Conservation (phyloP, 2,329 filamentous ascomycete species). For the Fusarium sp. region DNA sequence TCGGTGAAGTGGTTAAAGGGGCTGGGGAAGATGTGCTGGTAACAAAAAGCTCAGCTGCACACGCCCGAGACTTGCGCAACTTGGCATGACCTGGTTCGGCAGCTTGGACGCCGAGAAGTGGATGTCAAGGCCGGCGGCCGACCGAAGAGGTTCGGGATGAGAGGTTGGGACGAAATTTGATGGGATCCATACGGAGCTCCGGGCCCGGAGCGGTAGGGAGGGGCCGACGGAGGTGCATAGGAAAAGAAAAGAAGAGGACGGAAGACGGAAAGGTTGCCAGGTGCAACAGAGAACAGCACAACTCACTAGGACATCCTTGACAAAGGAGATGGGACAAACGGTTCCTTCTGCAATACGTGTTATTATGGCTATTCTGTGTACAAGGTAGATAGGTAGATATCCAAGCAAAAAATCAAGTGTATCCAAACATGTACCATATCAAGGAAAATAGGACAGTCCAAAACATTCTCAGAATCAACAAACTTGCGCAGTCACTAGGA, state of each 20-base stretch:
- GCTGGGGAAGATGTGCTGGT: slow-evolving; percentile 24
- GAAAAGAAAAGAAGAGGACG: slow-evolving; percentile 31
- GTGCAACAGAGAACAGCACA: slow-evolving; percentile 31
- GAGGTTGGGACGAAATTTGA: slow-evolving; percentile 33
- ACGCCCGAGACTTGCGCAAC: slow-evolving; percentile 33
- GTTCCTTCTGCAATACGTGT: slow-evolving; percentile 72
- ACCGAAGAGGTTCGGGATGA: slow-evolving; percentile 32
- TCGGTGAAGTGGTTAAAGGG: slow-evolving; percentile 41
- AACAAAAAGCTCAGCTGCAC: slow-evolving; percentile 32
- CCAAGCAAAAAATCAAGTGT: not conserved
- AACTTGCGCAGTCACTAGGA: slow-evolving; percentile 4
- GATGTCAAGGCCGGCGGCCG: slow-evolving; percentile 25
- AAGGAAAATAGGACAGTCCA: slow-evolving; percentile 2
- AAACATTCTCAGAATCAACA: slow-evolving; percentile 2
- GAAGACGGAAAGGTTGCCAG: slow-evolving; percentile 24
- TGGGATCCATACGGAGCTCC: slow-evolving; percentile 39
- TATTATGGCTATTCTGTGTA: slow-evolving; percentile 37
- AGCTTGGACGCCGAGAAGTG: slow-evolving; percentile 22
- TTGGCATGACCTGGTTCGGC: slow-evolving; percentile 36
- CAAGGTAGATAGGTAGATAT: slow-evolving; percentile 14
- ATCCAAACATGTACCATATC: slow-evolving; percentile 14
- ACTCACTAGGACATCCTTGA: slow-evolving; percentile 84
- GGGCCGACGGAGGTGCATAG: slow-evolving; percentile 26
- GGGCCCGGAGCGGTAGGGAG: slow-evolving; percentile 32
- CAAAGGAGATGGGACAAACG: slow-evolving; percentile 84